Base-by-base conservation (phyloP, 2,329 filamentous ascomycete genomes). In the Acrodontium crateriforme region DNA sequence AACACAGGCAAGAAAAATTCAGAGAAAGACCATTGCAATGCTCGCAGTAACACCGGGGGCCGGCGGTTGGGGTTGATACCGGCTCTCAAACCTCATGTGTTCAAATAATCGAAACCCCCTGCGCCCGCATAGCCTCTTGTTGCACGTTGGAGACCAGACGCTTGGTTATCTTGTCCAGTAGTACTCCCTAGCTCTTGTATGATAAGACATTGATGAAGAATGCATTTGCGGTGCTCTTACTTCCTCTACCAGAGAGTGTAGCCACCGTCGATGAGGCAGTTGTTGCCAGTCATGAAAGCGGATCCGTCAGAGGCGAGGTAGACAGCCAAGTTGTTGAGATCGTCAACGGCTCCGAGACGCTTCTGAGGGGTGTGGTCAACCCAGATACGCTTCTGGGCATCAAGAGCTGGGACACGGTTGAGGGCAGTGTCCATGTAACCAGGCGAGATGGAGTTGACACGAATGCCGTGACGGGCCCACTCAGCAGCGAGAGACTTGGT, bases 371-470 rank as follows among this genome's bases (percentile, higher is more conserved):
- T 84, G 37, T 79, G 52, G 19, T 68, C 69, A 44, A 71, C 71
- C 79, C 79, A 84, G 55, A 82, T 79, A 58, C 75, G 76, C 72
- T 83, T 83, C 65, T 83, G 76, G 25, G 75, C 77, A 39, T 84
- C 78, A 12, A 84, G 71, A 20, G 75, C 75, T 13, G 78, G 77
- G 6, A 81, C 77, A 35, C 75, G 74, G 69, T 83, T 85, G 37
- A 83, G 64, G 4, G 75, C 77, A 4, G 80, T 89, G 62, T 85
- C 78, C 74, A 87, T 85, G 63, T 87, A 87, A 16, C 80, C 80
- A 12, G 81, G 80, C 5, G 74, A 81, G 57, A 87, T 83, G 55
- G 72, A 77, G 67, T 89, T 89, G 47, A 85, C 79, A 19, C 80
- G 75, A 49, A 87, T 83, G 44, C 68, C 66, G 56, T 82, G 68